These are phyloP conservation scores for Myrica gale DNA, from an alignment of 306 rosid species.

Conservation along the genomic window DNA sequence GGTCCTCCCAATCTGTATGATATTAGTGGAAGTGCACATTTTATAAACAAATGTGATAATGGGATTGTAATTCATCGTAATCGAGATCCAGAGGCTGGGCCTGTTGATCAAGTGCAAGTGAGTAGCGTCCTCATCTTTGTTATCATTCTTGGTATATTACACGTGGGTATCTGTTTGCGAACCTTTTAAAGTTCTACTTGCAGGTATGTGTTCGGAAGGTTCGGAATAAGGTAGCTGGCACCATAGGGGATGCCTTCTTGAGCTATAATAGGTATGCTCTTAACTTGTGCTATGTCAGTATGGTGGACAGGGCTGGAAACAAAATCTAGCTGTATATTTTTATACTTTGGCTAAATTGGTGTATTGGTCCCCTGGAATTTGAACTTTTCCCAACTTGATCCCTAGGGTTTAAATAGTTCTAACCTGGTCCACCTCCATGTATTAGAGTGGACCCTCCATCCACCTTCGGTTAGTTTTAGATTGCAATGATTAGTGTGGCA, in stretches of 20 bases:
- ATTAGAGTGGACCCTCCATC: no score
- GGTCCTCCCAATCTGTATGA: conserved; percentile 86
- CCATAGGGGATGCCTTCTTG: conserved; percentile 71
- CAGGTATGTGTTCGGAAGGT: conserved; percentile 86
- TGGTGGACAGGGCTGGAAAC: not conserved
- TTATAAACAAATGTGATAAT: conserved; percentile 91
- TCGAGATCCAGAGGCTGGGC: conserved; percentile 78
- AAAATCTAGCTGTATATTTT: not conserved
- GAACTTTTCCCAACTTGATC: no score
- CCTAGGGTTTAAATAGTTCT: no score
- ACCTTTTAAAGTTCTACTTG: conserved; percentile 26
- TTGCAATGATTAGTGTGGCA: no score
- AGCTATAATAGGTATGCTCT: conserved; percentile 61
- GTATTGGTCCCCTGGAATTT: no score
- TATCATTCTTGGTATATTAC: conserved; percentile 16
- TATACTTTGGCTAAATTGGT: no score
- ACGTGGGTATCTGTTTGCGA: not conserved
- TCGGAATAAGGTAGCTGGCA: conserved; percentile 84
- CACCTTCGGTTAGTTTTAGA: no score
- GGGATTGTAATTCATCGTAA: conserved; percentile 91
- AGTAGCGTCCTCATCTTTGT: conserved; percentile 23
- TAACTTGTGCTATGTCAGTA: conserved; percentile 6
- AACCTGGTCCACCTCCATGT: no score
- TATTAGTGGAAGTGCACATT: conserved; percentile 94
- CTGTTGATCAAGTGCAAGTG: conserved; percentile 77